These are phyloP conservation scores for Aquilaria malaccensis DNA, from an alignment of 345 rosid genomes.

Conservation along the genomic window DNA sequence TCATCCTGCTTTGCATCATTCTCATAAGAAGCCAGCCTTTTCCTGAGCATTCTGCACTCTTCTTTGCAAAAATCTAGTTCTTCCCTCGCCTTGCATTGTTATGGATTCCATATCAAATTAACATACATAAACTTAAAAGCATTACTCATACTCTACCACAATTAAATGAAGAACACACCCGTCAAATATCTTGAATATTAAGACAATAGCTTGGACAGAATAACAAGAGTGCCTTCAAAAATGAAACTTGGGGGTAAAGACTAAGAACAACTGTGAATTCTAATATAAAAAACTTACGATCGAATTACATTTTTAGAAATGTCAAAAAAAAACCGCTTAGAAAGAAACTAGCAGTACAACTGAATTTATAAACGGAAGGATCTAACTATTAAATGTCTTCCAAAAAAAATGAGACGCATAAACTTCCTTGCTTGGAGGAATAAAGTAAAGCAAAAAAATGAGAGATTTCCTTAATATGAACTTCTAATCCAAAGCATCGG, in stretches of 20 bases:
- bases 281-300: too few species aligned
- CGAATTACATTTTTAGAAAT: too few species aligned
- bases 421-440: too few species aligned
- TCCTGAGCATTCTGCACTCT: conserved; percentile 45
- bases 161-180: background rate
- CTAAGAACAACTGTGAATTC: too few species aligned
- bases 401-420: too few species aligned
- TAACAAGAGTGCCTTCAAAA: background rate
- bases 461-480: too few species aligned
- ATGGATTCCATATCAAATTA: conserved; percentile 4
- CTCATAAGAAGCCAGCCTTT: conserved; percentile 33
- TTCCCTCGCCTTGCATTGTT: conserved; percentile 38
- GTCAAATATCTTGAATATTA: background rate
- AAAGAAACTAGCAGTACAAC: too few species aligned
- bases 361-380: too few species aligned
- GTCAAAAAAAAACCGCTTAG: too few species aligned
- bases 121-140: background rate
- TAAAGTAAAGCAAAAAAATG: too few species aligned
- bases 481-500: too few species aligned
- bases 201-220: background rate
- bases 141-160: background rate
- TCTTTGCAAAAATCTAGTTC: conserved; percentile 49
- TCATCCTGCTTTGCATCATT: conserved; percentile 38
- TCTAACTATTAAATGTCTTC: too few species aligned
- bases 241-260: background rate